Evolutionary conservation across 192 early-diverging fungal species (phyloP).

Genomic region (Allomyces arbusculus): DNA sequence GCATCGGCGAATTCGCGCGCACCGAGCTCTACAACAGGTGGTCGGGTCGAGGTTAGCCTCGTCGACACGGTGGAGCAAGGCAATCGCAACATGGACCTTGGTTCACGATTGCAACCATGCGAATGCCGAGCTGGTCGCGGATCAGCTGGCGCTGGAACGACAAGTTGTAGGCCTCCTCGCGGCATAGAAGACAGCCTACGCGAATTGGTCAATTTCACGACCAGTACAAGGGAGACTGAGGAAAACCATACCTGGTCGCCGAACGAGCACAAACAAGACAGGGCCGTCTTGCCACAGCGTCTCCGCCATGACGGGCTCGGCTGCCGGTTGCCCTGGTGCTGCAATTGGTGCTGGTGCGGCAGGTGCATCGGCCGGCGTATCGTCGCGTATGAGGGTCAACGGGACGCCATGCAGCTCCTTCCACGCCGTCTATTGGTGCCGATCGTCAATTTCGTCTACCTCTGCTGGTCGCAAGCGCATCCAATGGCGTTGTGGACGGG

Average conservation of each 20-base stretch:
- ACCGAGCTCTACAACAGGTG: not conserved
- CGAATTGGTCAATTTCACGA: not conserved
- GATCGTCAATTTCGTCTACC: no score
- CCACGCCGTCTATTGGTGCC: no score
- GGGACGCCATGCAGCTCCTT: no score
- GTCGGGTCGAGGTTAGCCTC: no score
- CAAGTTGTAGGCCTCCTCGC: not conserved
- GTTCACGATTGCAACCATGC: not conserved
- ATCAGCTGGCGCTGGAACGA: not conserved
- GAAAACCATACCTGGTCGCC: not conserved
- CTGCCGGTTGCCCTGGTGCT: no score
- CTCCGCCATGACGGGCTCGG: not conserved
- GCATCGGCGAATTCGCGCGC: not conserved
- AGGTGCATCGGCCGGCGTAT: no score
- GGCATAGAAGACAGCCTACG: not conserved
- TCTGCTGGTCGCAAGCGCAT: no score
- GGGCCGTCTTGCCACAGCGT: not conserved
- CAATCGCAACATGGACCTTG: no score
- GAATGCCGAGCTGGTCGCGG: not conserved
- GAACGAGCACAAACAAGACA: not conserved
- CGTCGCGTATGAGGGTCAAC: no score
- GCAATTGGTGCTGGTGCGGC: no score
- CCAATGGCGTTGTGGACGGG: no score
- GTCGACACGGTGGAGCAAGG: no score
- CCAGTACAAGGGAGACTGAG: not conserved